A percentile compares a stretch with the other conserved stretches of the same genome.
Conservation (phyloP, 805 yeast species). For the Yarrowia hollandica region DNA sequence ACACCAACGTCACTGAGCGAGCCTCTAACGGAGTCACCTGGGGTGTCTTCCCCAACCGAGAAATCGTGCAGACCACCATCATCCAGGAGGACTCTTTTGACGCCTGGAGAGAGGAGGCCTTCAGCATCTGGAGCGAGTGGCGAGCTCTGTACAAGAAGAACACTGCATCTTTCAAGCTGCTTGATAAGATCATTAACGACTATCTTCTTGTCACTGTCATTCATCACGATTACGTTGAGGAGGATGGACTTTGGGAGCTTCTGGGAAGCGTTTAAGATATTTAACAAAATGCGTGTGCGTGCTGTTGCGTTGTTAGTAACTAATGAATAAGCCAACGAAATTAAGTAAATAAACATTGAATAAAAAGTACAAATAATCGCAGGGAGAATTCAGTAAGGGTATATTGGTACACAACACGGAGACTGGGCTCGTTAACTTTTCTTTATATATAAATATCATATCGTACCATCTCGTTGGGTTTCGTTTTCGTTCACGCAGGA, state of each 20-base stretch:
- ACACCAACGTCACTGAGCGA: constrained; percentile 57
- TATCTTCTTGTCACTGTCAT: constrained; percentile 81
- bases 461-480: neutral
- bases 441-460: constrained; percentile 4
- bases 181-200: constrained; percentile 59
- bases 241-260: constrained; percentile 66
- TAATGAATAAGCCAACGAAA: constrained; percentile 8
- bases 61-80: constrained; percentile 86
- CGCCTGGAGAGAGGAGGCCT: constrained; percentile 97
- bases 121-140: constrained; percentile 91
- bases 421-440: too few species aligned
- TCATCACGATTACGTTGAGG: constrained; percentile 77
- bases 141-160: constrained; percentile 66
- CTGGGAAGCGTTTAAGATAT: constrained; percentile 7
- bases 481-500: neutral
- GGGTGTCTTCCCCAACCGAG: constrained; percentile 95
- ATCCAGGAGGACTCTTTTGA: constrained; percentile 88
- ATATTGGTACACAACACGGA: neutral
- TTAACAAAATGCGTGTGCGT: neutral
- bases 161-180: constrained; percentile 56
- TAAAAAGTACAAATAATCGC: too few species aligned
- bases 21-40: constrained; percentile 86
- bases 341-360: neutral
- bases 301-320: constrained; percentile 1
- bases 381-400: neutral